Conservation (phyloP, 2,329 filamentous ascomycete species). For the Penicillium italicum region DNA sequence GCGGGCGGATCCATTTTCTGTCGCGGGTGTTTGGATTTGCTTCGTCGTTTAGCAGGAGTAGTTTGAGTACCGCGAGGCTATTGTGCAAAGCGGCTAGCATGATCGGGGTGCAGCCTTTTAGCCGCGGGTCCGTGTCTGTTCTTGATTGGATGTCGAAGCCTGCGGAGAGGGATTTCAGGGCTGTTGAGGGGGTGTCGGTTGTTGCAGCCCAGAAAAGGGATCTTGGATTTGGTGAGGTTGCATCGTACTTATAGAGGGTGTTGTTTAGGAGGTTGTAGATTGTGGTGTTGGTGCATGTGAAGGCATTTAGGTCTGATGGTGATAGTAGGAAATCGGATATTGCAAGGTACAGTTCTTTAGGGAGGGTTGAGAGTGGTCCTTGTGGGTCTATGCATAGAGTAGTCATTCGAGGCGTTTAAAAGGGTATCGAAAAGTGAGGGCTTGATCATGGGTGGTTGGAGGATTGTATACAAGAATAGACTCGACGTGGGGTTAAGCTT, state of each 20-base stretch:
- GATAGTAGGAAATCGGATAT: slow-evolving; percentile 14
- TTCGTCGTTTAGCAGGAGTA: slow-evolving; percentile 13
- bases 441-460: not conserved
- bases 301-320: slow-evolving; percentile 15
- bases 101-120: slow-evolving; percentile 18
- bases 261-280: slow-evolving; percentile 15
- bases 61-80: slow-evolving; percentile 3
- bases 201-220: slow-evolving; percentile 23
- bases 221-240: not conserved
- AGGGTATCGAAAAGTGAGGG: not conserved
- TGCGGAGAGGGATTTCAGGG: slow-evolving; percentile 12
- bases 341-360: slow-evolving; percentile 16
- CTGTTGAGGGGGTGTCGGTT: slow-evolving; percentile 9
- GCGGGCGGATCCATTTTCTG: slow-evolving; percentile 18
- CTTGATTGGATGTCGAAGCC: slow-evolving; percentile 15
- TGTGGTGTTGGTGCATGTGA: slow-evolving; percentile 12
- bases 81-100: slow-evolving; percentile 20
- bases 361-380: slow-evolving; percentile 7
- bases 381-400: not conserved
- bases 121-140: slow-evolving; percentile 8
- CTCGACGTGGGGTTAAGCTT: not conserved
- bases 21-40: slow-evolving; percentile 20
- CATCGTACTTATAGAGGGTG: slow-evolving; percentile 18
- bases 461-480: not conserved
- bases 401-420: slow-evolving; percentile 4